Evolutionary conservation across 1,284 basidiomycete genomes (phyloP), one percentile per base, ranked within the genome.

Genomic region (Papiliotrema nemorosa): DNA sequence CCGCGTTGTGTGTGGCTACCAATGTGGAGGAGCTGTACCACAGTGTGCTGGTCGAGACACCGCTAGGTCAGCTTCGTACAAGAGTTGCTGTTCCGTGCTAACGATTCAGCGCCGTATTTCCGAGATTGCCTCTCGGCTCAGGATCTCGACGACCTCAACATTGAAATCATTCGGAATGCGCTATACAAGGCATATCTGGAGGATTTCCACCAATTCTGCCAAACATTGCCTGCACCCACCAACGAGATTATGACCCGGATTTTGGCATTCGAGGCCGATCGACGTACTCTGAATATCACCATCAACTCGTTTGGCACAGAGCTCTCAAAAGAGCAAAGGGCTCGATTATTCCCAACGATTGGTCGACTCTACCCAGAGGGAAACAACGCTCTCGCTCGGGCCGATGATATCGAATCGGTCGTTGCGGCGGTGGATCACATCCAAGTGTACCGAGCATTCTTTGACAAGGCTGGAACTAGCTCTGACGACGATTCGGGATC

Each of bases 101-200:
- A 45, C 36, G 36, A 2, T 31, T 31, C 57, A 93, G 93, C 96
- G 1, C 90, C 92, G 3, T 99, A 98, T 78, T 99, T 99, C 82
- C 85, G 90, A 33, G 87, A 92, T 64, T 97, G 93, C 73, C 81
- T 98, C 40, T 88, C 91, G 22, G 94, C 94, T 7, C 84, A 89
- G 29, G 96, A 99, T 72, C 83, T 99, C 35, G 96, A 98, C 72
- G 96, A 98, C 74, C 84, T 98, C 58, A 97, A 99, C 79, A 98
- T 99, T 66, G 96, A 99, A 78, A 97, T 99, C 76, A 94, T 99
- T 75, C 90, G 96, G 42, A 98, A 98, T 78, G 93, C 94, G n/a
- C 87, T 99, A 41, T 98, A 98, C 83, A 97, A 97, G 76, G 88
- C 93, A 14, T 99, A 99, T 77, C 85, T 99, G 52, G 94, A 97